Evolutionary conservation across 2,329 filamentous ascomycete genomes (phyloP).

Genomic region (Sporothrix brunneoviolacea): DNA sequence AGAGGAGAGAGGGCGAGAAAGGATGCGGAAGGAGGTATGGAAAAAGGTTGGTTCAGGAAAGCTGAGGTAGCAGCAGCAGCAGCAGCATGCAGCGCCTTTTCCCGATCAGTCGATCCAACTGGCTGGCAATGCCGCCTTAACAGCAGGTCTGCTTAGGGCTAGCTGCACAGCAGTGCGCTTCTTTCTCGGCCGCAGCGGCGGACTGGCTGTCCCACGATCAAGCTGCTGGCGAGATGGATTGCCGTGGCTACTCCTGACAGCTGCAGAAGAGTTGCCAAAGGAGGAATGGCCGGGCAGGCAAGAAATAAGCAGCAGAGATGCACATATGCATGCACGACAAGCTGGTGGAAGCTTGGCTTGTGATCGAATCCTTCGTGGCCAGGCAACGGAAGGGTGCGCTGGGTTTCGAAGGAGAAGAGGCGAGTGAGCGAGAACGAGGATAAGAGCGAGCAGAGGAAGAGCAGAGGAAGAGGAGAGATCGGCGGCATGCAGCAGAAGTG

Average conservation of each 20-base stretch:
- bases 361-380: constrained; percentile 7
- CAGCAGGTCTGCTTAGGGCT: not conserved
- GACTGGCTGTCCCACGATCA: constrained; percentile 1
- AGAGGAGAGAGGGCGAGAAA: not conserved
- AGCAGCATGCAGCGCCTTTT: not conserved
- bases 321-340: not conserved
- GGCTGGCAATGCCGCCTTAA: constrained; percentile 2
- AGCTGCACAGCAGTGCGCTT: not conserved
- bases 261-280: constrained; percentile 10
- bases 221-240: not conserved
- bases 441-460: not conserved
- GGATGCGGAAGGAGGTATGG: not conserved
- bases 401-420: not conserved
- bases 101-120: constrained; percentile 2
- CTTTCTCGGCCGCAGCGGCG: not conserved
- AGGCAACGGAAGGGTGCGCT: not conserved
- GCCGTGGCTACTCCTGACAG: constrained; percentile 9
- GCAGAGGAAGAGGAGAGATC: no score
- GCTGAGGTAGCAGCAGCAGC: constrained; percentile 1
- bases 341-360: not conserved
- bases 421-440: not conserved
- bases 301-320: constrained; percentile 6
- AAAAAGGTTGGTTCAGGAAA: constrained; percentile 1
- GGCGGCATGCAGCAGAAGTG: not conserved
- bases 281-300: constrained; percentile 2